A percentile compares a stretch with the other conserved stretches of the same genome.
phyloP scores from a whole-genome alignment of 2,329 filamentous ascomycete genomes.

The Didymella arachidicola region DNA sequence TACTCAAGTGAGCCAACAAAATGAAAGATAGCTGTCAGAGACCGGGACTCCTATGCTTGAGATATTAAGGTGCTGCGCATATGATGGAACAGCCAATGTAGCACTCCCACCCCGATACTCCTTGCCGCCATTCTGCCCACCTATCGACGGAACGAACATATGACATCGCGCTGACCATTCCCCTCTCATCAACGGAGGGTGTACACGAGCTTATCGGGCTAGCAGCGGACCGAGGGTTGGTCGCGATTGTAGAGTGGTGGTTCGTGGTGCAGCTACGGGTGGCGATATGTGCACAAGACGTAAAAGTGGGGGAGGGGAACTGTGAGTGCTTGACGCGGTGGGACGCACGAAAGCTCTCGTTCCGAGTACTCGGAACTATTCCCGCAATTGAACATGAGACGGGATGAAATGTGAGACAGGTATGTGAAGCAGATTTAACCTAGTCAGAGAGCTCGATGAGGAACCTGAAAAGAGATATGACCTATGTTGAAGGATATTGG shows the following conservation, averaged over 20 bases:
- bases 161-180: slow-evolving; percentile 21
- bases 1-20: neutral
- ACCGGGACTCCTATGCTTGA: neutral
- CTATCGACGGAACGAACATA: slow-evolving; percentile 24
- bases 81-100: slow-evolving; percentile 15
- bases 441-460: neutral
- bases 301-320: slow-evolving; percentile 36
- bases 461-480: neutral
- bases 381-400: neutral
- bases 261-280: slow-evolving; percentile 9
- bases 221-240: slow-evolving; percentile 6
- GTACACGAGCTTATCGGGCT: slow-evolving; percentile 23
- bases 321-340: neutral
- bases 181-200: slow-evolving; percentile 13
- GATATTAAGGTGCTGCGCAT: slow-evolving; percentile 11
- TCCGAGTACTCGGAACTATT: slow-evolving; percentile 19
- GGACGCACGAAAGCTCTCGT: slow-evolving; percentile 8
- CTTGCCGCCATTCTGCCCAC: slow-evolving; percentile 36
- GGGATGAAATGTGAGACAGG: neutral
- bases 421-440: neutral
- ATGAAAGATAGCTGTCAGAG: neutral
- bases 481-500: neutral
- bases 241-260: slow-evolving; percentile 13
- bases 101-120: slow-evolving; percentile 12
- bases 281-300: slow-evolving; percentile 15